Percentiles rank a stretch among this genome's conserved stretches.
Evolutionary conservation across 208 protist genomes (phyloP).

Genomic region (Leishmania tropica): DNA sequence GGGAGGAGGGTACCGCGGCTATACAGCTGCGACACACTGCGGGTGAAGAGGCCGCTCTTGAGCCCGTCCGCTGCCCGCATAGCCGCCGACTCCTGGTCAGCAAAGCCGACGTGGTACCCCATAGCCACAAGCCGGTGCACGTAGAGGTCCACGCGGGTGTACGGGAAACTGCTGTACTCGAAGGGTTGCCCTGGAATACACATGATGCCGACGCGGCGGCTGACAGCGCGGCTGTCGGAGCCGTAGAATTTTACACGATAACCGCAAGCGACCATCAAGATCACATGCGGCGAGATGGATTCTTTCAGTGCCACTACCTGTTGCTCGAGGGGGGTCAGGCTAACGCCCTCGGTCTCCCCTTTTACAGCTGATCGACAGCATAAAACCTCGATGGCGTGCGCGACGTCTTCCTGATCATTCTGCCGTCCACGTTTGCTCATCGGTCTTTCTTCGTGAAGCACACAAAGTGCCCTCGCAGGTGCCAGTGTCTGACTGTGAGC

Average conservation of each 20-base stretch:
- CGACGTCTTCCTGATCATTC: constrained; percentile 45
- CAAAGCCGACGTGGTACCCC: constrained; percentile 91
- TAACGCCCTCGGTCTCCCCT: constrained; percentile 35
- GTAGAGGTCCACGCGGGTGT: constrained; percentile 79
- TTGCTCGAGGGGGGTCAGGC: constrained; percentile 80
- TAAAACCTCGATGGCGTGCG: constrained; percentile 64
- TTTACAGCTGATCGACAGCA: constrained; percentile 39
- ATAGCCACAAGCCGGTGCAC: constrained; percentile 85
- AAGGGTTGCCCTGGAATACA: constrained; percentile 82
- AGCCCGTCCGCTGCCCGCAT: constrained; percentile 72
- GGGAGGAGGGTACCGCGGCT: constrained; percentile 84
- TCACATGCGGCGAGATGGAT: constrained; percentile 52
- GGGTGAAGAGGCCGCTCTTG: constrained; percentile 74
- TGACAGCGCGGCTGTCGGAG: constrained; percentile 80
- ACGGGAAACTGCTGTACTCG: constrained; percentile 86
- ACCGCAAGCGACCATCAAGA: constrained; percentile 88
- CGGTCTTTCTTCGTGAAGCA: constrained; percentile 6
- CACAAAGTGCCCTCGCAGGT: background rate
- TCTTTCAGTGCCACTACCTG: constrained; percentile 77
- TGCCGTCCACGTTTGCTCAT: constrained; percentile 70
- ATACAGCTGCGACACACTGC: constrained; percentile 75
- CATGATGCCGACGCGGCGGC: constrained; percentile 85
- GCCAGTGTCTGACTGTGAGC: background rate
- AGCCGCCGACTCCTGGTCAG: constrained; percentile 85
- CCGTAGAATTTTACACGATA: constrained; percentile 89